Evolutionary conservation across 2,329 filamentous ascomycete genomes (phyloP), one percentile per base, ranked within the genome.

Genomic region (Paecilomyces niveus): DNA sequence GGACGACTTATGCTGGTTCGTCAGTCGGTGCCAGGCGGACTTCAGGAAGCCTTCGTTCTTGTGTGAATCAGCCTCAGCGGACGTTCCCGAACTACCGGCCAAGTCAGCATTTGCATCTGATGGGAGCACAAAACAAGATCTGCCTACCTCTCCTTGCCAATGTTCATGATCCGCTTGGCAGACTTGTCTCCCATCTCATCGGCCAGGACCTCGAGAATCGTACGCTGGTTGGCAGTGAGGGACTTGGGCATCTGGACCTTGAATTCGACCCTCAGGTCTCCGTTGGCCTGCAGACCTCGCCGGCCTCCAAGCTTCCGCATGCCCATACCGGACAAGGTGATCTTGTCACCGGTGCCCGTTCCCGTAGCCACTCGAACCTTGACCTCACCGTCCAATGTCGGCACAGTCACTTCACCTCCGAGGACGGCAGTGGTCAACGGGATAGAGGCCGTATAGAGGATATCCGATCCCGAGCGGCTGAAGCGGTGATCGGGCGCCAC

Each of bases 171-270:
- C 53, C 94, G 84, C 78, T 90, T 94, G 33, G 94, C 94, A 29
- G 85, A 90, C 79, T 92, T 92, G 75, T 99, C 94, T 45, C 85
- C 88, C 86, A 99, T 89, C 78, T 99, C 94, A 68, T 99, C 92
- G 6, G 94, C 94, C 63, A 99, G 84, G 85, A 97, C 93, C 78
- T 99, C 94, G 52, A 96, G 78, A 59, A 99, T 89, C 0, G 90
- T 95, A 57, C 94, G 84, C 79, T 99, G 92, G 77, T 96, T 97
- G 53, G 89, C 84, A 57, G 84, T 91, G 63, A 99, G 81, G 69
- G 93, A 97, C 77, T 96, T 97, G 53, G 94, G 94, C 90, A 97
- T 96, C 57, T 84, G 80, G 53, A 99, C 90, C 73, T 91, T 91
- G 83, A 96, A 99, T 73, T 99, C 93, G 6, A 99, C 92, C 71